Conservation (phyloP, 345 rosid genomes). For the Rhodamnia argentea region DNA sequence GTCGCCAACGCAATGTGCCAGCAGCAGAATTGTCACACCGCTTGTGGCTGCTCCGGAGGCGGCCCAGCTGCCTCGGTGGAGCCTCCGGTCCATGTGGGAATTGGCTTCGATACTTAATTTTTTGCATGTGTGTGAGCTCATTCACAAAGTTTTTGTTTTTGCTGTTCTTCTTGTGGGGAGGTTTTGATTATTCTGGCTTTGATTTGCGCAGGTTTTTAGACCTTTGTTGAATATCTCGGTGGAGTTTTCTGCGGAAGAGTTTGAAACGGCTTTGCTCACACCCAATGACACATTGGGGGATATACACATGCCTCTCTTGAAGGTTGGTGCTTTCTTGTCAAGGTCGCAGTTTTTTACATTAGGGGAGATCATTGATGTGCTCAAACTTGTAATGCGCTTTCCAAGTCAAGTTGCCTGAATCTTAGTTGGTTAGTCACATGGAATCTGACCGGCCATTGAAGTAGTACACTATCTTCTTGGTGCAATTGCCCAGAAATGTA, state of each 20-base stretch:
- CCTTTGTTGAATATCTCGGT: slow-evolving; percentile 62
- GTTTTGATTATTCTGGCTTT: background rate
- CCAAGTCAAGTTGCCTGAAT: background rate
- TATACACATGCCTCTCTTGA: slow-evolving; percentile 89
- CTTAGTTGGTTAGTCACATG: background rate
- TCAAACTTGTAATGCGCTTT: background rate
- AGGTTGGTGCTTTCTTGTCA: slow-evolving; percentile 48
- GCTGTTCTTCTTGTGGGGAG: background rate
- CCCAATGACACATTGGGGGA: slow-evolving; percentile 91
- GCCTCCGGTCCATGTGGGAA: slow-evolving; percentile 97
- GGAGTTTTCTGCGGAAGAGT: slow-evolving; percentile 97
- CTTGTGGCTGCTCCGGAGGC: slow-evolving; percentile 74
- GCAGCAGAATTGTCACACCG: slow-evolving; percentile 59
- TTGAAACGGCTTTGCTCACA: slow-evolving; percentile 76
- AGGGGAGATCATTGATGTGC: background rate
- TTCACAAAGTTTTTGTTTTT: background rate
- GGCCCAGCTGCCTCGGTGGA: slow-evolving; percentile 88
- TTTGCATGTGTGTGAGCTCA: slow-evolving; percentile 58
- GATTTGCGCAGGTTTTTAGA: slow-evolving; percentile 65
- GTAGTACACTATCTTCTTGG: background rate
- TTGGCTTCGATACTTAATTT: slow-evolving; percentile 92
- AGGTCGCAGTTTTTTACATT: background rate
- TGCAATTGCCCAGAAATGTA: background rate
- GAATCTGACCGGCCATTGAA: background rate
- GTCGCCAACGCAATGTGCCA: slow-evolving; percentile 29